Percentiles rank a stretch among this genome's conserved stretches.
Conservation (phyloP, 257 asterid genomes). For the Salvia splendens region DNA sequence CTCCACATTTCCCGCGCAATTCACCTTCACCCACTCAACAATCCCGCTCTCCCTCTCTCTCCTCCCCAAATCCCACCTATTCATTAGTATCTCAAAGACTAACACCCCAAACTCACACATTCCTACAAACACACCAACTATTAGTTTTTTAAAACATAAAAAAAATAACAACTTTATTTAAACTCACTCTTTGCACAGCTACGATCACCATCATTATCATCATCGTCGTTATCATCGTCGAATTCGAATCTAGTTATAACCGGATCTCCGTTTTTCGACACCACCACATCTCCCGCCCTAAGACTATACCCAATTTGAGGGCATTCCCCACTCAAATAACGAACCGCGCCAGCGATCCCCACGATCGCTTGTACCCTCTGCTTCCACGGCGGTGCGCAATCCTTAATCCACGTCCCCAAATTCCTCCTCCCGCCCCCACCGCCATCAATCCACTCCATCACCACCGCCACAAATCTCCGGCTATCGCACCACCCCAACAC, state of each 20-base stretch:
- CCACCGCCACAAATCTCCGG: conserved; percentile 35
- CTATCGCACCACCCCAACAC: conserved; percentile 46
- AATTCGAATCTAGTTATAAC: conserved; percentile 47
- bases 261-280: conserved; percentile 50
- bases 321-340: conserved; percentile 47
- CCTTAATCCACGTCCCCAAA: conserved; percentile 44
- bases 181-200: conserved; percentile 44
- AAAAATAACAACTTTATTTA: not conserved
- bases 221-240: conserved; percentile 39
- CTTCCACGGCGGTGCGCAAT: conserved; percentile 47
- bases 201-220: conserved; percentile 32
- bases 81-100: conserved; percentile 46
- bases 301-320: conserved; percentile 44
- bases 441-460: conserved; percentile 35
- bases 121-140: conserved; percentile 27
- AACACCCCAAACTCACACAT: conserved; percentile 48
- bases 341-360: conserved; percentile 40
- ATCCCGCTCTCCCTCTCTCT: conserved; percentile 41
- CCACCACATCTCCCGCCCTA: conserved; percentile 34
- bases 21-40: conserved; percentile 47
- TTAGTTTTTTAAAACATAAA: not conserved
- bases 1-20: conserved; percentile 41
- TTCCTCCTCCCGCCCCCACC: conserved; percentile 16
- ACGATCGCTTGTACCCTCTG: conserved; percentile 42
- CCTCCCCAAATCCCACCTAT: conserved; percentile 36